Conservation (phyloP, 345 rosid genomes). For the Dipteronia sinensis region DNA sequence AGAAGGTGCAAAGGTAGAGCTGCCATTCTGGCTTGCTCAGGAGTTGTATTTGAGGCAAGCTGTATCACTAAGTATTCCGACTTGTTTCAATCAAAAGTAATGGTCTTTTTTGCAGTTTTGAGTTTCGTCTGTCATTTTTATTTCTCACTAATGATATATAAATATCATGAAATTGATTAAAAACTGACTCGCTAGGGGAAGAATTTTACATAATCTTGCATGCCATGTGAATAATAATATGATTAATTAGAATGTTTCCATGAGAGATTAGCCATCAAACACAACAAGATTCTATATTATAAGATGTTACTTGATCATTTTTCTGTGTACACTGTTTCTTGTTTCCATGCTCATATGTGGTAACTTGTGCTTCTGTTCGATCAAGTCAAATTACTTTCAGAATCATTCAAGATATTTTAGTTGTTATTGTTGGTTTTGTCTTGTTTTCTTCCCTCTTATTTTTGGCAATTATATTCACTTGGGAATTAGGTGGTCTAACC, state of each 20-base stretch:
- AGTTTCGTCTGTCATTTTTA: neutral
- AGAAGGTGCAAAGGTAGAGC: conserved; percentile 73
- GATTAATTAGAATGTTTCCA: no score
- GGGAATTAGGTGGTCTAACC: neutral
- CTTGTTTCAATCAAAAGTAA: conserved; percentile 80
- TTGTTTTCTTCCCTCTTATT: neutral
- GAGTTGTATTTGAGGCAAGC: conserved; percentile 74
- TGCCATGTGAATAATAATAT: no score
- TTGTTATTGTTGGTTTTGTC: neutral
- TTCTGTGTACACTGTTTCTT: no score
- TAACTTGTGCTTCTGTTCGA: neutral
- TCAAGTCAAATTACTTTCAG: neutral
- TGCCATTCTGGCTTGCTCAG: conserved; percentile 85
- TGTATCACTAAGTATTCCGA: conserved; percentile 57
- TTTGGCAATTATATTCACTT: neutral
- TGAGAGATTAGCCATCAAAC: no score
- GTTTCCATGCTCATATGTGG: no score
- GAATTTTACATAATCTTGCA: no score
- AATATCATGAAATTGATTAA: neutral
- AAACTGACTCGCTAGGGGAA: neutral
- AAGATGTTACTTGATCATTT: no score
- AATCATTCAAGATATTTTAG: neutral
- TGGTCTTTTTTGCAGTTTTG: neutral
- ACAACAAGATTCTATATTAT: no score
- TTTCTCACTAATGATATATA: neutral